phyloP scores from a whole-genome alignment of 2,329 filamentous ascomycete species.

The Ceratocystis lukuohia region DNA sequence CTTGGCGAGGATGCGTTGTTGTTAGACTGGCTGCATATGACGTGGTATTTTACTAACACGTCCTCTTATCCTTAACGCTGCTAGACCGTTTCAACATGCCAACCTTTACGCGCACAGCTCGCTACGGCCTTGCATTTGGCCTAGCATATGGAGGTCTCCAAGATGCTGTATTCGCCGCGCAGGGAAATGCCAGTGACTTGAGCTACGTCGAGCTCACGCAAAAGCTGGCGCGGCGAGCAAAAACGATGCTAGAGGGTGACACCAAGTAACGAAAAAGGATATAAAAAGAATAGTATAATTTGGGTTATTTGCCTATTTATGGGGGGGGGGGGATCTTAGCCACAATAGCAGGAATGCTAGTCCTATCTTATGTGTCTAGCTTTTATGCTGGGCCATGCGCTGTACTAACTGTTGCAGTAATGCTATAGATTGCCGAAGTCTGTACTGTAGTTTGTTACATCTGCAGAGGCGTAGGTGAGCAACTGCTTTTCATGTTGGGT shows the following conservation, averaged over 20 bases:
- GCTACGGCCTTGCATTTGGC: conserved; percentile 65
- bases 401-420: no score
- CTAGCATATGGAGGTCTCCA: conserved; percentile 69
- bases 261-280: neutral
- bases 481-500: no score
- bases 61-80: neutral
- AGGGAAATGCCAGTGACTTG: conserved; percentile 48
- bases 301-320: no score
- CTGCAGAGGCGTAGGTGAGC: no score
- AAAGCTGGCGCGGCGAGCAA: neutral
- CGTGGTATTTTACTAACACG: neutral
- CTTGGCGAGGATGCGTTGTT: neutral
- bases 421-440: no score
- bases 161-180: conserved; percentile 55
- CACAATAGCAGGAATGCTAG: no score
- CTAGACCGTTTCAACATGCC: conserved; percentile 67
- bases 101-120: conserved; percentile 64
- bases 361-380: no score
- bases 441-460: no score
- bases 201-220: conserved; percentile 49
- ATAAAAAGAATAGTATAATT: neutral
- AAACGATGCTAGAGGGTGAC: neutral
- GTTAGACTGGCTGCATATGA: neutral
- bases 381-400: no score
- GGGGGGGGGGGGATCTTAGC: no score